A percentile compares a stretch with the other conserved stretches of the same genome.
Conservation (phyloP, 169 alveolate genomes). For the Plasmodium malariae region DNA sequence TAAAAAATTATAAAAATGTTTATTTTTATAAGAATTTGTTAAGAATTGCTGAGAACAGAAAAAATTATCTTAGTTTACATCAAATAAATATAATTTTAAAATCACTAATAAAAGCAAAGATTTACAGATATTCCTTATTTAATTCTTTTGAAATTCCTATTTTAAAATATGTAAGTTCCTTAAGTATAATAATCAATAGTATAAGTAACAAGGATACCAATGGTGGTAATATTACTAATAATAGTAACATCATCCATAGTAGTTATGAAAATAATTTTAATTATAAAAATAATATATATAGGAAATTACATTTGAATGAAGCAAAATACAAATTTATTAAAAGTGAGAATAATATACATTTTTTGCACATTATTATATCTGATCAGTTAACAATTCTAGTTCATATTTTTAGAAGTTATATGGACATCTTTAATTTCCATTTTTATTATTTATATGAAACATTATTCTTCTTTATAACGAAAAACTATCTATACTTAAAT, state of each 20-base stretch:
- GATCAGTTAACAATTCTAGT: conserved; percentile 35
- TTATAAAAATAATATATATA: background rate
- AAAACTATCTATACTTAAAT: conserved; percentile 28
- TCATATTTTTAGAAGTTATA: conserved; percentile 48
- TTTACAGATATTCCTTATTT: conserved; percentile 47
- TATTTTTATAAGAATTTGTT: conserved; percentile 54
- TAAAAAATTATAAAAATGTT: conserved; percentile 52
- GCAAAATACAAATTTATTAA: background rate
- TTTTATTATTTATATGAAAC: conserved; percentile 23
- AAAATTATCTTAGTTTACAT: conserved; percentile 44
- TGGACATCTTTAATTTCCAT: conserved; percentile 5
- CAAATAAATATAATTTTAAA: conserved; percentile 69
- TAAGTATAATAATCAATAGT: conserved; percentile 8
- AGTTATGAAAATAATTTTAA: background rate
- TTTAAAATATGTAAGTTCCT: conserved; percentile 41
- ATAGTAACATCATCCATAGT: too few species aligned
- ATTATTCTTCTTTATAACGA: conserved; percentile 55
- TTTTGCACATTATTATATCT: conserved; percentile 38
- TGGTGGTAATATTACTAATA: background rate
- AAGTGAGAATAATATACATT: background rate
- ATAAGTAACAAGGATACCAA: background rate
- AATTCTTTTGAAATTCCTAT: conserved; percentile 51
- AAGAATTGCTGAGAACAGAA: conserved; percentile 49
- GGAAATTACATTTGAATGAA: background rate
- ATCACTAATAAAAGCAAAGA: conserved; percentile 40